These are phyloP conservation scores for Mortierella claussenii DNA, from an alignment of 192 early-diverging fungal species.

Conservation along the genomic window DNA sequence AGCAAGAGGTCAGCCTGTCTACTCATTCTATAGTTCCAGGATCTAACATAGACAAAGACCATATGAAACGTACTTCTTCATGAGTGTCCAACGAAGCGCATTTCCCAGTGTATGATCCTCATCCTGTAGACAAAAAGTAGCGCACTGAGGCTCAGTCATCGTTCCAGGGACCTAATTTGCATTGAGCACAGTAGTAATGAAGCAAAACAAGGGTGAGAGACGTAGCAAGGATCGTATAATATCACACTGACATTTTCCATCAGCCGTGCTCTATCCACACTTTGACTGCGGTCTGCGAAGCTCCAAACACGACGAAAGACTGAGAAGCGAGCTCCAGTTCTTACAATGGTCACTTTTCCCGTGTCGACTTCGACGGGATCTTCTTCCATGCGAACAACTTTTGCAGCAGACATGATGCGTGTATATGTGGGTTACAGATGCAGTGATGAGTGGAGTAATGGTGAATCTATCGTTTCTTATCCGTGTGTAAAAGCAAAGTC, in stretches of 20 bases:
- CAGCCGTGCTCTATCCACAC: too few relatives aligned
- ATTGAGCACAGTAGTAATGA: background rate
- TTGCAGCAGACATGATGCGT: conserved; percentile 23
- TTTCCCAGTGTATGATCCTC: conserved; percentile 99
- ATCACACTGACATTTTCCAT: background rate
- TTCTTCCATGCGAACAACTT: conserved; percentile 40
- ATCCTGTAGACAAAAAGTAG: conserved; percentile 90
- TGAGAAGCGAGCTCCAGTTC: too few relatives aligned
- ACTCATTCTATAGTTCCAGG: background rate
- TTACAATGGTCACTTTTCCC: conserved; percentile 64
- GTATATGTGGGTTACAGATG: background rate
- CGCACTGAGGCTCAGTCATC: conserved; percentile 74
- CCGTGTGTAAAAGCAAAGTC: too few relatives aligned
- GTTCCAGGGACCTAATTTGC: conserved; percentile 61
- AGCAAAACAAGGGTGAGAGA: background rate
- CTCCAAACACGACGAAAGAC: too few relatives aligned
- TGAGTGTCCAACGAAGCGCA: conserved; percentile 89
- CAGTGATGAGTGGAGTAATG: too few relatives aligned
- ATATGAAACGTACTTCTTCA: conserved; percentile 83
- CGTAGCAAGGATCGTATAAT: too few relatives aligned
- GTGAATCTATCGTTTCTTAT: too few relatives aligned
- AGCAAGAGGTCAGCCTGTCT: background rate
- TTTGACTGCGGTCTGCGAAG: too few relatives aligned
- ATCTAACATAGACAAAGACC: background rate
- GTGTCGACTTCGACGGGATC: conserved; percentile 39